These are phyloP conservation scores for Penicillium frequentans DNA, from an alignment of 2,329 filamentous ascomycete genomes.

Conservation along the genomic window DNA sequence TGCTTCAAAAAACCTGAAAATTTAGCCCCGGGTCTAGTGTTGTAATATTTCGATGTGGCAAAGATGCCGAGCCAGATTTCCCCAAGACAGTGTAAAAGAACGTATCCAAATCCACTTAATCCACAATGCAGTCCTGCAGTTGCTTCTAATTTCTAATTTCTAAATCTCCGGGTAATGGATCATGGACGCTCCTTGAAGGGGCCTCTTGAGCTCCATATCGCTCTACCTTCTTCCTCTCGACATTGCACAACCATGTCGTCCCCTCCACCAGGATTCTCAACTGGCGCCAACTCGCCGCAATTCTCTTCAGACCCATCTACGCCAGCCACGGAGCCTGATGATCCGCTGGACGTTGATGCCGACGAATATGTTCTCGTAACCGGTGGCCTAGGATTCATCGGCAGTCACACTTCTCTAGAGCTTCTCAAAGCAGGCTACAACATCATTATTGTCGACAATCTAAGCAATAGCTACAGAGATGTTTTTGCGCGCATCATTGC, in stretches of 20 bases:
- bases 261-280: not conserved
- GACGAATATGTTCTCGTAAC: slow-evolving; percentile 1
- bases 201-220: not conserved
- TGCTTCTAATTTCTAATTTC: not conserved
- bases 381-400: slow-evolving; percentile 1
- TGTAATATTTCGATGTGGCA: not conserved
- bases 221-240: not conserved
- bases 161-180: not conserved
- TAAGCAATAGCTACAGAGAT: slow-evolving; percentile 1
- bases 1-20: not conserved
- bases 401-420: not conserved
- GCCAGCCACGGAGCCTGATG: not conserved
- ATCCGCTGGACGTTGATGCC: not conserved
- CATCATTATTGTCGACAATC: slow-evolving; percentile 2
- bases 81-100: not conserved
- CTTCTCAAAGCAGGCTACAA: slow-evolving; percentile 2
- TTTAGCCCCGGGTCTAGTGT: not conserved
- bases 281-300: not conserved
- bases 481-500: not conserved
- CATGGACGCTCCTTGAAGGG: not conserved
- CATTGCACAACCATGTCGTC: not conserved
- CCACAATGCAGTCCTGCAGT: not conserved
- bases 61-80: not conserved
- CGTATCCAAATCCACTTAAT: not conserved
- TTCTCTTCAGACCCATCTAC: slow-evolving; percentile 2